These are phyloP conservation scores for Ceratocystiopsis sp. DNA, from an alignment of 2,329 filamentous ascomycete genomes.

Conservation along the genomic window DNA sequence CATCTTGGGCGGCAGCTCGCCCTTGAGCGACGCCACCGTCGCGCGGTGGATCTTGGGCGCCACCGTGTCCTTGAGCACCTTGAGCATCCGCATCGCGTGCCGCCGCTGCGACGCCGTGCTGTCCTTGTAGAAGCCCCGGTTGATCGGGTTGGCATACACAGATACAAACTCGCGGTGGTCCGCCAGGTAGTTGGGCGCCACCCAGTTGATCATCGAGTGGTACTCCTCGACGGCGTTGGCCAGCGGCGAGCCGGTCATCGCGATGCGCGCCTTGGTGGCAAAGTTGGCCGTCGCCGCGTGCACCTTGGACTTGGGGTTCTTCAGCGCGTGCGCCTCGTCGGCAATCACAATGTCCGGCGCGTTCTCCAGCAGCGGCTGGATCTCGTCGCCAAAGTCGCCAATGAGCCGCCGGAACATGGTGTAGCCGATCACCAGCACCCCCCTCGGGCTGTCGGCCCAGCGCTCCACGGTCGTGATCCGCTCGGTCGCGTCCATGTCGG, in stretches of 20 bases:
- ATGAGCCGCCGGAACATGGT: slow-evolving; percentile 38
- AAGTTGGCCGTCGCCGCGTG: slow-evolving; percentile 40
- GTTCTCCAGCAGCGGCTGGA: slow-evolving; percentile 14
- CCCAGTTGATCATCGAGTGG: slow-evolving; percentile 75
- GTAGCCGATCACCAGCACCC: slow-evolving; percentile 65
- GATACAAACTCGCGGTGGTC: slow-evolving; percentile 46
- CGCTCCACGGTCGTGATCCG: slow-evolving; percentile 29
- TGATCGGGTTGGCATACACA: slow-evolving; percentile 58
- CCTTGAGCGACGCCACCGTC: slow-evolving; percentile 46
- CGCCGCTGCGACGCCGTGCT: slow-evolving; percentile 39
- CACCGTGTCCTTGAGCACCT: slow-evolving; percentile 53
- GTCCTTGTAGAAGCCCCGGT: slow-evolving; percentile 50
- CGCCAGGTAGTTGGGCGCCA: slow-evolving; percentile 64
- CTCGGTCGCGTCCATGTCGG: slow-evolving; percentile 16
- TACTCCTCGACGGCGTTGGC: slow-evolving; percentile 76
- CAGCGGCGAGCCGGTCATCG: slow-evolving; percentile 72
- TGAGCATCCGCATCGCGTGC: slow-evolving; percentile 46
- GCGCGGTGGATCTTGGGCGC: slow-evolving; percentile 63
- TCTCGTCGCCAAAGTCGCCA: slow-evolving; percentile 14
- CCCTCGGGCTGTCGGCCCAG: slow-evolving; percentile 46
- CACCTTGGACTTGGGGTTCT: slow-evolving; percentile 41
- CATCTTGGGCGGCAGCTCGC: slow-evolving; percentile 54
- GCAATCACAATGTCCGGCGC: slow-evolving; percentile 58
- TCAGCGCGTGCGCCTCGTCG: slow-evolving; percentile 72
- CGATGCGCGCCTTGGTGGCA: slow-evolving; percentile 54